Base-by-base conservation (phyloP, 2,329 filamentous ascomycete species). In the Trichoderma arundinaceum region DNA sequence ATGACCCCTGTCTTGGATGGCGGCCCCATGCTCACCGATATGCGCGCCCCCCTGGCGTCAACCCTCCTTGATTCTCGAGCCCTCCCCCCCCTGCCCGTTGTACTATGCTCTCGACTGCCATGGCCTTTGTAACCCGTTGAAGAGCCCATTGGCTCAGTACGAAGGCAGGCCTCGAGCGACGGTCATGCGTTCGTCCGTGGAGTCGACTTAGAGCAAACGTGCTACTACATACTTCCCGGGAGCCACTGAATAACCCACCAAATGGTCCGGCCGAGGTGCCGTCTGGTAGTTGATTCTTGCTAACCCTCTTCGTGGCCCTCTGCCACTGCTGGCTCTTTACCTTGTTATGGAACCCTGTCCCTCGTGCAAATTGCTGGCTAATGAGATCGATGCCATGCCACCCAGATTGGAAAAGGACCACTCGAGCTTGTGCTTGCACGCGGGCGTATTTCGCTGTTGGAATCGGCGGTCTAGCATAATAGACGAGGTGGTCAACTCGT, bases 171-270 rank as follows among this genome's bases (percentile, higher is more conserved):
- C 71, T 74, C 79, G 76, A 74, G 79, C 80, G 80, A 81, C 81
- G 78, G 80, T 79, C 80, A 83, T 83, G 81, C 81, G 78, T 80
- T 81, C 78, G 79, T 79, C 80, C 81, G 80, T 78, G 75, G 76
- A 78, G 75, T 79, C 75, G 73, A 78, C 74, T 74, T 77, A 77
- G 74, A 77, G 75, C 77, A 78, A 77, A 79, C 77, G 77, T 81
- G 74, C 76, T 72, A 76, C 78, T 58, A 33, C 48, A n/a, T 44
- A 52, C 46, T 33, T 39, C 4, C 10, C 22, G 35, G 48, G 74
- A 75, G 74, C 79, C 79, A 80, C 81, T 82, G 72, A 76, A 71
- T 72, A 69, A 67, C 70, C 71, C 73, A 68, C 39, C 70, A 74
- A 71, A 74, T 74, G 73, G 76, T 74, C 77, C 75, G 78, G 76